Conservation (phyloP, 345 rosid genomes). For the Ailanthus altissimus region DNA sequence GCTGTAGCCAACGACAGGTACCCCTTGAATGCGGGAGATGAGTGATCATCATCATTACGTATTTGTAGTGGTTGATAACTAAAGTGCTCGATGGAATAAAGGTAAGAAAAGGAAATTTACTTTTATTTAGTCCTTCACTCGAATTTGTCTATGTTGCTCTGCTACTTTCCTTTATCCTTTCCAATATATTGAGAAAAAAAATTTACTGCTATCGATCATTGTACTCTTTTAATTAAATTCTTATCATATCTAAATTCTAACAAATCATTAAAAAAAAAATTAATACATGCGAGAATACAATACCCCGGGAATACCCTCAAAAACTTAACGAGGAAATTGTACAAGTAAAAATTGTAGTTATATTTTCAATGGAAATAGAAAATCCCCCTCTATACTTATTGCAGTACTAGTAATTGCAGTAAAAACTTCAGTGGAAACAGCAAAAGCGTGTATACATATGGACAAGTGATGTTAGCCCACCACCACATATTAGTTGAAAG, state of each 20-base stretch:
- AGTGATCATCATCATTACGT: constrained; percentile 19
- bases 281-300: no score
- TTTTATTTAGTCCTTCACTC: neutral
- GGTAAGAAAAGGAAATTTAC: constrained; percentile 4
- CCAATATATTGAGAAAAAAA: no score
- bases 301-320: no score
- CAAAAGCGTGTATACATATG: neutral
- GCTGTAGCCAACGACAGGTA: constrained; percentile 8
- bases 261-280: no score
- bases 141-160: neutral
- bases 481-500: neutral
- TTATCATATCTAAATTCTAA: neutral
- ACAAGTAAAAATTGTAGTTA: no score
- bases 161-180: neutral
- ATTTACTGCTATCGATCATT: no score
- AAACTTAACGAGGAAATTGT: no score
- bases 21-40: constrained; percentile 18
- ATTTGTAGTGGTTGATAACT: constrained; percentile 22
- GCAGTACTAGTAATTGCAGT: neutral
- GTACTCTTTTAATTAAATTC: no score
- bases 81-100: constrained; percentile 11
- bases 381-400: no score
- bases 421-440: neutral
- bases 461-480: neutral
- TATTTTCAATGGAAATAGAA: no score